These are phyloP conservation scores for Candida alai DNA, from an alignment of 805 yeast genomes.

Conservation along the genomic window DNA sequence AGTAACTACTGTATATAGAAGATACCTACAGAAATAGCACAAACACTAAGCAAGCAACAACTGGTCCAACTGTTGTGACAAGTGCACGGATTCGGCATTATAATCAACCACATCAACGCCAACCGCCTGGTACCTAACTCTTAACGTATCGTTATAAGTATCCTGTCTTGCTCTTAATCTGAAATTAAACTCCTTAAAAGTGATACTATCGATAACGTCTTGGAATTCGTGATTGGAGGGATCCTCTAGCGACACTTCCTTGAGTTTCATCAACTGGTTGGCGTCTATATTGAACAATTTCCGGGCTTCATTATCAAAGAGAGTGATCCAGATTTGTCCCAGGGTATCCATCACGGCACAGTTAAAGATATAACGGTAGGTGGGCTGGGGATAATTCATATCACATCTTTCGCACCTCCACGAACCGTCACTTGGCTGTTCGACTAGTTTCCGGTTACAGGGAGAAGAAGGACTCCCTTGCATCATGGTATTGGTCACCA, in stretches of 20 bases:
- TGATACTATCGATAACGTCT: constrained; percentile 42
- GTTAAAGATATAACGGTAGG: constrained; percentile 77
- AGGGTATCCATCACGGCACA: constrained; percentile 73
- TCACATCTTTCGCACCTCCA: constrained; percentile 97
- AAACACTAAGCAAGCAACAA: constrained; percentile 10
- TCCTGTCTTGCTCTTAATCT: constrained; percentile 82
- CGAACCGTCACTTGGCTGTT: constrained; percentile 59
- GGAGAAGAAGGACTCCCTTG: constrained; percentile 6
- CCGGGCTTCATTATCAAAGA: constrained; percentile 82
- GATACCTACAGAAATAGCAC: constrained; percentile 2
- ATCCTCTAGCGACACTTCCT: constrained; percentile 32
- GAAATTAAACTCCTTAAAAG: constrained; percentile 69
- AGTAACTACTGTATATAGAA: constrained; percentile 3
- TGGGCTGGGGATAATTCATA: constrained; percentile 61
- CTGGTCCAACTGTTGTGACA: constrained; percentile 45
- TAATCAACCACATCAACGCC: constrained; percentile 52
- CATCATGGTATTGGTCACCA: constrained; percentile 19
- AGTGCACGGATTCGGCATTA: constrained; percentile 55
- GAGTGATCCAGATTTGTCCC: constrained; percentile 81
- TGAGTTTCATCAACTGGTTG: constrained; percentile 52
- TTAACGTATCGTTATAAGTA: constrained; percentile 70
- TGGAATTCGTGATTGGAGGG: constrained; percentile 42
- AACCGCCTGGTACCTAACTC: constrained; percentile 71
- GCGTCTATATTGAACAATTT: constrained; percentile 62
- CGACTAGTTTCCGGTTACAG: constrained; percentile 82